Base-by-base conservation (phyloP, 345 rosid genomes). In the Carallia brachiata region DNA sequence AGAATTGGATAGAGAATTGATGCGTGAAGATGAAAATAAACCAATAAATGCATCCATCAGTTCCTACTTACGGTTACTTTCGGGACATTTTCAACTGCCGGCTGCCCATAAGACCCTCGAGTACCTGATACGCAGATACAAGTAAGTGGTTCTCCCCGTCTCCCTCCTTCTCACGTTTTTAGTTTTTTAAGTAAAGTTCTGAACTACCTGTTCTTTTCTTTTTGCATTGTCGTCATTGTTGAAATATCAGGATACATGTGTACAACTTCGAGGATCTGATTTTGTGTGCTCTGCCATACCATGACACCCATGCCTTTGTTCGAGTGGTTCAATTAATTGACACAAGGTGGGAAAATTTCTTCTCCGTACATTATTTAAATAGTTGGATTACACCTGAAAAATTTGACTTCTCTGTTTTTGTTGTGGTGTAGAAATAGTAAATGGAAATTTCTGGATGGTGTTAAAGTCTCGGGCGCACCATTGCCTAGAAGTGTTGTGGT, bases 101-200 rank as follows among this genome's bases (percentile, higher is more conserved):
- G 84, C 97, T 4, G 78, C 94, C 1, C 89, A 77, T 53, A 88
- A 79, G 76, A 89, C 97, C 5, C 90, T 92, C 6, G 99, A 95
- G 90, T 95, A 92, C 83, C 85, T 95, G 78, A 88, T 95, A 56
- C 86, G 99, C 48, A 82, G 94, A 90, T 89, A 92, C 80, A 89
- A 89, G 99, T 95, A 77, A 71, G 87, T 53, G 12, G 3, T 63
- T 16, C 28, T 30, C 32, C 16, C 50, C 57, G 7, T 53, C 57
- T 17, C 23, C 23, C 7, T 3, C 1, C 0, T 27, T 52, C 27
- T 16, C 7, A 0, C 57, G 27, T 7, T 10, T 4, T 40, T 32
- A 10, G 2, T 48, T 39, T 9, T 40, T 44, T 1, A 4, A 7
- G 52, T 65, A 30, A 31, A 47, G 4, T 15, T 68, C 15, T 39